phyloP scores from a whole-genome alignment of 176 grass and related monocot genomes.

The Ampelocalamus luodianensis region DNA sequence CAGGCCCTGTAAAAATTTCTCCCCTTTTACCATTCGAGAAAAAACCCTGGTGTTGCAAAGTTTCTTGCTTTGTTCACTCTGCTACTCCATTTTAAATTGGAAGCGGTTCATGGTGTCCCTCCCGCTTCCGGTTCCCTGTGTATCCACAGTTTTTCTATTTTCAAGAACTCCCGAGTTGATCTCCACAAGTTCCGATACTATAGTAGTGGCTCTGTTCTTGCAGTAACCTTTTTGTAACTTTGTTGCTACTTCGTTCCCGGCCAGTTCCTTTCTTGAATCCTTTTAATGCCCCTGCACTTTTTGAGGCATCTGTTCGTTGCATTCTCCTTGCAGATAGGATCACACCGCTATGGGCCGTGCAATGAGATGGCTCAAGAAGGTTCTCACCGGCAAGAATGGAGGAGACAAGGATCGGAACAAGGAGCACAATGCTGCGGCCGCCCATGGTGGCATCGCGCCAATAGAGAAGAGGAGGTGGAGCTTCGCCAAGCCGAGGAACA shows the following conservation, averaged over 20 bases:
- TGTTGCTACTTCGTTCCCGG: slow-evolving; percentile 20
- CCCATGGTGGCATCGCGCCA: slow-evolving; percentile 12
- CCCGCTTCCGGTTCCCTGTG: not conserved
- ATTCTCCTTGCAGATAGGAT: slow-evolving; percentile 2
- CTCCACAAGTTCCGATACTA: not conserved
- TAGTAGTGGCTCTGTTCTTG: not conserved
- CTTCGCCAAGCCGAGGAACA: slow-evolving; percentile 70
- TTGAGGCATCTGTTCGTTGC: not conserved
- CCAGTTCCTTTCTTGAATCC: not conserved
- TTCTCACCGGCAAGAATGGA: slow-evolving; percentile 73
- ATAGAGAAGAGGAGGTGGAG: slow-evolving; percentile 88
- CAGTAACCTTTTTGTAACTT: not conserved
- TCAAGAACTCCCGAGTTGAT: slow-evolving; percentile 8
- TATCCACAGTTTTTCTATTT: not conserved
- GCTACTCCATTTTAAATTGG: not conserved
- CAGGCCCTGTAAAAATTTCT: slow-evolving; percentile 9
- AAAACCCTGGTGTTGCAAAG: not conserved
- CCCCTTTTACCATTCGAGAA: not conserved
- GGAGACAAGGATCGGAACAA: slow-evolving; percentile 34
- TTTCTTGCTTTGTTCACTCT: not conserved
- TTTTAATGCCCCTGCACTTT: not conserved
- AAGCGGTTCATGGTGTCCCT: not conserved
- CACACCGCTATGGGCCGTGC: slow-evolving; percentile 59
- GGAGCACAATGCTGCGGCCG: not conserved
- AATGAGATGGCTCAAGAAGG: slow-evolving; percentile 78